A percentile compares a stretch with the other conserved stretches of the same genome.
These are phyloP conservation scores for Magnusiomyces suaveolens DNA, from an alignment of 1,139 yeast genomes.

Conservation along the genomic window DNA sequence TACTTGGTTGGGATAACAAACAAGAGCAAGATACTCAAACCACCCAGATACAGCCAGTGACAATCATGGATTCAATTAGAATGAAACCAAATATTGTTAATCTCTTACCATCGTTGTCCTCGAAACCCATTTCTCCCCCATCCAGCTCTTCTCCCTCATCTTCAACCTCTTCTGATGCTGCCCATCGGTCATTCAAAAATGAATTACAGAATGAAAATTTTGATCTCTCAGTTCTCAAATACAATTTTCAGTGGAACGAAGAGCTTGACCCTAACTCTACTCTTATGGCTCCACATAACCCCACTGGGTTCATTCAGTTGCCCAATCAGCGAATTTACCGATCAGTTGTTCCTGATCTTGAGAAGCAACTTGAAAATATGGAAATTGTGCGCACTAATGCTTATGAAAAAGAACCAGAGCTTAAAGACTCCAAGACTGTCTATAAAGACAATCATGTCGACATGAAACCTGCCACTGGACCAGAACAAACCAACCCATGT, in stretches of 20 bases:
- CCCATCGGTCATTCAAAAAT: background rate
- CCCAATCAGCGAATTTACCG: slow-evolving; percentile 23
- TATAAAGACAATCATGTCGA: background rate
- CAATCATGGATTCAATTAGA: slow-evolving; percentile 12
- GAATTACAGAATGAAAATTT: background rate
- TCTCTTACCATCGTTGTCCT: slow-evolving; percentile 14
- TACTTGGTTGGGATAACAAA: background rate
- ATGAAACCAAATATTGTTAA: slow-evolving; percentile 17
- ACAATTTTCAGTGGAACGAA: background rate
- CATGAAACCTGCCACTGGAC: background rate
- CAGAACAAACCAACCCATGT: background rate
- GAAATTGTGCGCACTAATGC: background rate
- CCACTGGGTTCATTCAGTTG: slow-evolving; percentile 13
- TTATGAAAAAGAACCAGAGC: background rate
- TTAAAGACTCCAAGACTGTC: background rate
- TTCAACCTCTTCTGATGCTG: background rate
- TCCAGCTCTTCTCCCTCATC: background rate
- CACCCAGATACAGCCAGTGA: background rate
- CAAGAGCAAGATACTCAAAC: background rate
- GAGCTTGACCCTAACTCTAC: background rate
- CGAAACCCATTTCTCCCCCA: slow-evolving; percentile 3
- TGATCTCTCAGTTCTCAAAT: background rate
- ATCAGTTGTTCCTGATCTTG: slow-evolving; percentile 24
- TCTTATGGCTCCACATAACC: background rate
- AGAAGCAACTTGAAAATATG: slow-evolving; percentile 14